Conservation (phyloP, 2,329 filamentous ascomycete species). For the Alternaria rosae region DNA sequence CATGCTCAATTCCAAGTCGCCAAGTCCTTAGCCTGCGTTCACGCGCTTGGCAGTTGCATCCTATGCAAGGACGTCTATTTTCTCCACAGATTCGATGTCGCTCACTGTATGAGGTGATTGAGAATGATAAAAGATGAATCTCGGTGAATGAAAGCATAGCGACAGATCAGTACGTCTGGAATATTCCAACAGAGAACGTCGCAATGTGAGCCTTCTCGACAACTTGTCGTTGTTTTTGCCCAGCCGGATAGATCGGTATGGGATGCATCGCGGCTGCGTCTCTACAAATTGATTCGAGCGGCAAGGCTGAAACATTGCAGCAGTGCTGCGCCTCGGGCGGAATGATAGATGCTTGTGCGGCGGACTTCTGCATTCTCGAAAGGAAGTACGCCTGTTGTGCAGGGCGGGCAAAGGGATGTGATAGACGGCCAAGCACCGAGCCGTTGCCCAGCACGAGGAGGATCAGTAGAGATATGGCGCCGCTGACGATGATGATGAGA, state of each 20-base stretch:
- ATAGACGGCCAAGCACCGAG: constrained; percentile 2
- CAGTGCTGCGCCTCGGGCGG: constrained; percentile 2
- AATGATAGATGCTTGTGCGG: not conserved
- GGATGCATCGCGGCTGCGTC: not conserved
- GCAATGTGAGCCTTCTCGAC: not conserved
- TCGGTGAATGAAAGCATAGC: not conserved
- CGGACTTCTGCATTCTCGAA: not conserved
- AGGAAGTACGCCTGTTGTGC: constrained; percentile 6
- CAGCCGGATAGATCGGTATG: constrained; percentile 8
- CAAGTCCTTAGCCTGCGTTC: constrained; percentile 10
- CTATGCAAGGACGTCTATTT: not conserved
- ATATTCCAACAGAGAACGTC: not conserved
- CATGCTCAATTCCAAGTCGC: constrained; percentile 6
- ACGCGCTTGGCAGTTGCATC: constrained; percentile 1
- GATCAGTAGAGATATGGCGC: not conserved
- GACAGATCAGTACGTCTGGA: not conserved
- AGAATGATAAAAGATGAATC: not conserved
- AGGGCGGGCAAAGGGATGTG: constrained; percentile 8
- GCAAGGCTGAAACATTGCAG: not conserved
- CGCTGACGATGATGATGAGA: not conserved
- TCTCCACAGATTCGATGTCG: not conserved
- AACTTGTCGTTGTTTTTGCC: not conserved
- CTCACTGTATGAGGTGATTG: not conserved
- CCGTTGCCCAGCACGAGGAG: not conserved
- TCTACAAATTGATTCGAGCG: not conserved